These are phyloP conservation scores for Neophaeococcomyces aloes DNA, from an alignment of 2,329 filamentous ascomycete species.

Conservation along the genomic window DNA sequence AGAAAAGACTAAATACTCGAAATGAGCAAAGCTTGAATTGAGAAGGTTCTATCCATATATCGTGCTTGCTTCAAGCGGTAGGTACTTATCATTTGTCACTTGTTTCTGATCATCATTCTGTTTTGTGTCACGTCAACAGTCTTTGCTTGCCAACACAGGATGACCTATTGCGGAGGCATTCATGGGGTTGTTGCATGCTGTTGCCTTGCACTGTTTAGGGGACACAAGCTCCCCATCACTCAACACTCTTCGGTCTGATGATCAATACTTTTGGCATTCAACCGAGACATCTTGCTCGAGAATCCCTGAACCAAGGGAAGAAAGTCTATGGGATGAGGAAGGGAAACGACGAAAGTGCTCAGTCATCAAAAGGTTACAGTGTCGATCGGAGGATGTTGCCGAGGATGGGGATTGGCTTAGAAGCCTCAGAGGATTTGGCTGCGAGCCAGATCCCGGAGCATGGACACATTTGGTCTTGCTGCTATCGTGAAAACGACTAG, in stretches of 20 bases:
- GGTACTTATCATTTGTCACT: slow-evolving; percentile 9
- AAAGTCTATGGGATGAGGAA: slow-evolving; percentile 1
- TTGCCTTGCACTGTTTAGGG: background rate
- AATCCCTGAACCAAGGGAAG: background rate
- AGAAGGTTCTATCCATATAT: background rate
- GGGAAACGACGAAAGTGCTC: background rate
- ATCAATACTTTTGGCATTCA: background rate
- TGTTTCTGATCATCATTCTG: background rate
- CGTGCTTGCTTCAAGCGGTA: background rate
- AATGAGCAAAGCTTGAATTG: background rate
- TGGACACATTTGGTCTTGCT: background rate
- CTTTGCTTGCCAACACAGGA: slow-evolving; percentile 2
- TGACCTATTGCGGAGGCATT: background rate
- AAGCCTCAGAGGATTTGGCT: background rate
- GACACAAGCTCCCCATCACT: background rate
- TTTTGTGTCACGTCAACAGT: slow-evolving; percentile 4
- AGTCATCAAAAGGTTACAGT: background rate
- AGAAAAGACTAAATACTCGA: background rate
- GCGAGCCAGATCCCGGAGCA: background rate
- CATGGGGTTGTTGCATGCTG: slow-evolving; percentile 6
- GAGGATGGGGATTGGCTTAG: background rate
- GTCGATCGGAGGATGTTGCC: background rate
- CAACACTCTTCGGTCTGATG: background rate
- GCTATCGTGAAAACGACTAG: background rate
- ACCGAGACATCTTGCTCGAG: slow-evolving; percentile 1